Evolutionary conservation across 352 stramenopile species (phyloP), one percentile per base, ranked within the genome.

Genomic region (Globisporangium cystogenes): DNA sequence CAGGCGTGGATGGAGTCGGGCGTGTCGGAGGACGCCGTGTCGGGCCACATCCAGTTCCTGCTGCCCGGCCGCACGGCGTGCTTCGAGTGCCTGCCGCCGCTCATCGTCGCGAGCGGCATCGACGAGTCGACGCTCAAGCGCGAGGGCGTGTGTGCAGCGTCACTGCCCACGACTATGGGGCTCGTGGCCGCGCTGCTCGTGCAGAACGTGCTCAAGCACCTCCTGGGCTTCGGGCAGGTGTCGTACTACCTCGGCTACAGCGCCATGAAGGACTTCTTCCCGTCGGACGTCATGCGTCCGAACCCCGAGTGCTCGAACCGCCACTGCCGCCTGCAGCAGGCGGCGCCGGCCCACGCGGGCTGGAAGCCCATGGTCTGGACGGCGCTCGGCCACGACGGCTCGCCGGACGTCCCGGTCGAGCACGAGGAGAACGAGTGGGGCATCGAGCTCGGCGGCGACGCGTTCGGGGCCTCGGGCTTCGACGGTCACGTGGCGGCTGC

Each of bases 1-100:
- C 79, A 90, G 55, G 66, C 68, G 24, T 96, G 87, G 87, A 95
- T 96, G 85, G 87, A 96, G 67, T 93, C 80, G 48, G 87, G 87
- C 6, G 87, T 96, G 48, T 93, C 81, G n/a, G 87, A 96, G 52
- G 85, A 95, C 55, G 87, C 87, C 5, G 79, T 96, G 24, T 95
- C 84, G 27, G 87, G 87, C 21, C 87, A 96, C 60, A 96, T 96
- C 54, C 87, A 96, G 58, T 82, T 90, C 46, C 55, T 96, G 33
- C 58, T 95, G 27, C 87, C 87, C 0, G 87, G 87, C 16, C 74
- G 85, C 49, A 94, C 85, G 15, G 87, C 87, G 11, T 96, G 87
- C 65, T 96, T 96, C 41, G 82, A 94, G 68, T 96, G 87, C 52
- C 59, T 95, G 31, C 87, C 87, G 20, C 87, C 86, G 23, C 73